phyloP scores from a whole-genome alignment of 2,329 filamentous ascomycete species.

The Neophaeococcomyces aloes region DNA sequence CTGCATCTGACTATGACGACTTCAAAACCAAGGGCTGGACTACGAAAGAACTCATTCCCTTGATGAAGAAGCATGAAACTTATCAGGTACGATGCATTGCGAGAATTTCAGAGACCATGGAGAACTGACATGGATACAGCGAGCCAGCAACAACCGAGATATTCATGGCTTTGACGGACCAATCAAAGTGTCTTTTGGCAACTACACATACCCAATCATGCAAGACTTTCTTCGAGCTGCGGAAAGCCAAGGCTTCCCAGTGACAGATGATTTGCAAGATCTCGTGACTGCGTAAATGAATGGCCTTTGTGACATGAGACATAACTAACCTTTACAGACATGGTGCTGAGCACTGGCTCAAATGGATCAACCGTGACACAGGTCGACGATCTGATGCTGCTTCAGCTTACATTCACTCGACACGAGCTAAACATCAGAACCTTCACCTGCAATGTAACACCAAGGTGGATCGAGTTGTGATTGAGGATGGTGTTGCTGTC shows the following conservation, averaged over 20 bases:
- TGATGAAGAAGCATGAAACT: conserved; percentile 74
- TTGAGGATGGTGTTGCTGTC: conserved; percentile 61
- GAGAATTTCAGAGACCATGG: neutral
- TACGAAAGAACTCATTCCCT: conserved; percentile 61
- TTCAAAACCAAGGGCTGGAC: conserved; percentile 73
- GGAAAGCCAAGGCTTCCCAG: conserved; percentile 63
- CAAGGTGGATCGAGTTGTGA: conserved; percentile 66
- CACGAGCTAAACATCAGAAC: conserved; percentile 58
- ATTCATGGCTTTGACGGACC: conserved; percentile 68
- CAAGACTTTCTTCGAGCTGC: conserved; percentile 66
- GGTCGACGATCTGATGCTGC: conserved; percentile 67
- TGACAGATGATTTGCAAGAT: conserved; percentile 68
- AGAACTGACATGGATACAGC: conserved; percentile 10
- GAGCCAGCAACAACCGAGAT: conserved; percentile 49
- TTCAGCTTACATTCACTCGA: conserved; percentile 68
- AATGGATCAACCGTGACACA: conserved; percentile 63
- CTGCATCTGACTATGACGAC: conserved; percentile 58
- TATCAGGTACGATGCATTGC: conserved; percentile 42
- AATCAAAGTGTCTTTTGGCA: conserved; percentile 72
- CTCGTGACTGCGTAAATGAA: conserved; percentile 35
- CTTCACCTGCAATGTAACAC: conserved; percentile 64
- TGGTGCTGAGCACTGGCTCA: conserved; percentile 72
- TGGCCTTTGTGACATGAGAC: neutral
- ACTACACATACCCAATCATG: conserved; percentile 72
- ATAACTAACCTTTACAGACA: conserved; percentile 29